These are phyloP conservation scores for Boletus rubroflammeus DNA, from an alignment of 768 basidiomycete species.

Conservation along the genomic window DNA sequence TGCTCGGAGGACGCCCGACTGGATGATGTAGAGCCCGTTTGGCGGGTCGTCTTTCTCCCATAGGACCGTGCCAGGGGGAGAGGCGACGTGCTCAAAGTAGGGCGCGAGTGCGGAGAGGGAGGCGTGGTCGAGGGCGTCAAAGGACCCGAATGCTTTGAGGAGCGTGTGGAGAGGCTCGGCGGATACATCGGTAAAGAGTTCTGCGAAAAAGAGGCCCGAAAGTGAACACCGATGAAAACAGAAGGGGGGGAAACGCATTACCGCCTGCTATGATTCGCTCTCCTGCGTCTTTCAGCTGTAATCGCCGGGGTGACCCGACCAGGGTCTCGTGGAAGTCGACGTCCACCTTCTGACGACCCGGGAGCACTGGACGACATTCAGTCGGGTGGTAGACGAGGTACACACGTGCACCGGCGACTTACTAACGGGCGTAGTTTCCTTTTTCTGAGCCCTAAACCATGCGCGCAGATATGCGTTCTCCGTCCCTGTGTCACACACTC, in stretches of 20 bases:
- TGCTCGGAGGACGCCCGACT: conserved; percentile 82
- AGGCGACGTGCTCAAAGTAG: conserved; percentile 64
- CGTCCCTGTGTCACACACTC: conserved; percentile 54
- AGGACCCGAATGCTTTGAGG: conserved; percentile 75
- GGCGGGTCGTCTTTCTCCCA: conserved; percentile 77
- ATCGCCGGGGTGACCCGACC: conserved; percentile 61
- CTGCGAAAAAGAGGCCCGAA: not conserved
- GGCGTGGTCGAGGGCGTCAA: conserved; percentile 51
- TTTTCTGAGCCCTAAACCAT: conserved; percentile 68
- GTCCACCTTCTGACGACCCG: conserved; percentile 52
- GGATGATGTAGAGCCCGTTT: conserved; percentile 86
- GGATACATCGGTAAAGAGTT: conserved; percentile 32
- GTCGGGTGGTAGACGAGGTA: not conserved
- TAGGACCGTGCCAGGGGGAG: conserved; percentile 57
- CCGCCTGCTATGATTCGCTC: conserved; percentile 65
- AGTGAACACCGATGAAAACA: not conserved
- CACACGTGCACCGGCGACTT: conserved; percentile 26
- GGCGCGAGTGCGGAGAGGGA: conserved; percentile 61
- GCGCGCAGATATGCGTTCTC: conserved; percentile 89
- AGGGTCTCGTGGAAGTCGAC: conserved; percentile 41
- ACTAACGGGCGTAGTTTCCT: conserved; percentile 46
- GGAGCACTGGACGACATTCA: conserved; percentile 40
- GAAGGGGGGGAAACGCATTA: conserved; percentile 21
- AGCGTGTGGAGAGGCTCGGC: conserved; percentile 73
- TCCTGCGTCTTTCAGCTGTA: conserved; percentile 68